Evolutionary conservation across 2,329 filamentous ascomycete genomes (phyloP).

Genomic region (Aureobasidium sp.): DNA sequence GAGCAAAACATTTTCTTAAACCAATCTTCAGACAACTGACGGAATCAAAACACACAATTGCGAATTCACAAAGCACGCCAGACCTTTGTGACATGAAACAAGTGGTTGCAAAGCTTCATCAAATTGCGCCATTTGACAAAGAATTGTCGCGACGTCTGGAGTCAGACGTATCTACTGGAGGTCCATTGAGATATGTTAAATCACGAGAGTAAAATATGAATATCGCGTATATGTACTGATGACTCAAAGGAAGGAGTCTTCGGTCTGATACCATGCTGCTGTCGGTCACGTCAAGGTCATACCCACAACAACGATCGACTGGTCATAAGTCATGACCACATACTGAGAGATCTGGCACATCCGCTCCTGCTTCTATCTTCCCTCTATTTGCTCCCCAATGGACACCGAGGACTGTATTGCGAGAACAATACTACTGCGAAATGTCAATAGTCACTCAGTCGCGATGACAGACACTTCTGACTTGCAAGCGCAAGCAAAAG

Average conservation of each 20-base stretch:
- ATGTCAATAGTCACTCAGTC: too few relatives aligned
- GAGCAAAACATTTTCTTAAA: too few relatives aligned
- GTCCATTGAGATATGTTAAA: background rate
- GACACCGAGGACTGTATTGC: too few relatives aligned
- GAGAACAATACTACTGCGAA: background rate
- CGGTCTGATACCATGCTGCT: background rate
- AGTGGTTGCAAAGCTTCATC: background rate
- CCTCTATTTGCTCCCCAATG: too few relatives aligned
- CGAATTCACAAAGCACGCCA: background rate
- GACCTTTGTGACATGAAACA: background rate
- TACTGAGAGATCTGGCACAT: background rate
- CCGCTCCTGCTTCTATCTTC: background rate
- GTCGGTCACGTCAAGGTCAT: background rate
- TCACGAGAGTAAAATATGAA: background rate
- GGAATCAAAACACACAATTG: background rate
- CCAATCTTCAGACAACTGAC: background rate
- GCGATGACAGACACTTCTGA: too few relatives aligned
- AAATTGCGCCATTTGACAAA: background rate
- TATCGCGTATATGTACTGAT: too few relatives aligned
- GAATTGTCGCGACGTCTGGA: background rate
- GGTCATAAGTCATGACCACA: background rate
- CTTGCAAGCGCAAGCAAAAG: too few relatives aligned
- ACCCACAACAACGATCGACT: background rate
- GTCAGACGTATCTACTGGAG: rapidly evolving
- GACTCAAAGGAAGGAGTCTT: background rate